Evolutionary conservation across 2,329 filamentous ascomycete species (phyloP).

Genomic region (Colletotrichum filicis): DNA sequence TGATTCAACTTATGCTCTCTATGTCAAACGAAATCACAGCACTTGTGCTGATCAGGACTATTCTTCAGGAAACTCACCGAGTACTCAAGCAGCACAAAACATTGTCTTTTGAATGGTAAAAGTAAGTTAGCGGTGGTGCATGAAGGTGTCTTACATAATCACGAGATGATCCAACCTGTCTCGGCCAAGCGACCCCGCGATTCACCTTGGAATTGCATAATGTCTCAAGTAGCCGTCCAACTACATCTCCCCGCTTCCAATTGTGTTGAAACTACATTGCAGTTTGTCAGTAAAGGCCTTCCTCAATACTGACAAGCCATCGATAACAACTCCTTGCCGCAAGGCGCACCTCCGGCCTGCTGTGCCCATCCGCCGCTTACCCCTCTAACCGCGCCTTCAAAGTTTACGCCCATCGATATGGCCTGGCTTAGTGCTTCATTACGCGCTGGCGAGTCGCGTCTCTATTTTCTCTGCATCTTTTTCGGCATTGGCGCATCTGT

Average conservation of each 20-base stretch:
- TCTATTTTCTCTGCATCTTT: conserved; percentile 60
- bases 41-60: not conserved
- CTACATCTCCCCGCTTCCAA: not conserved
- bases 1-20: not conserved
- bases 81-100: not conserved
- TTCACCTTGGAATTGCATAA: not conserved
- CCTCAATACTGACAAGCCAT: not conserved
- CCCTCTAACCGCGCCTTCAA: not conserved
- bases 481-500: conserved; percentile 66
- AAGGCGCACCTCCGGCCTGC: not conserved
- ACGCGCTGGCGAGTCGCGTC: conserved; percentile 46
- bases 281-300: not conserved
- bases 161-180: not conserved
- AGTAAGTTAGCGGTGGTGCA: not conserved
- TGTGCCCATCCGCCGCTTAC: not conserved
- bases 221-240: not conserved
- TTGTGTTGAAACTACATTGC: not conserved
- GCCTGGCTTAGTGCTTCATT: not conserved
- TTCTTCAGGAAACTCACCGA: not conserved
- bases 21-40: not conserved
- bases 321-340: too few relatives aligned
- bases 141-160: conserved; percentile 5
- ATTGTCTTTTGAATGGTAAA: not conserved
- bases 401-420: conserved; percentile 38
- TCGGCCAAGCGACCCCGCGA: conserved; percentile 6